Evolutionary conservation across 805 yeast genomes (phyloP).

Genomic region (Candida piceae): DNA sequence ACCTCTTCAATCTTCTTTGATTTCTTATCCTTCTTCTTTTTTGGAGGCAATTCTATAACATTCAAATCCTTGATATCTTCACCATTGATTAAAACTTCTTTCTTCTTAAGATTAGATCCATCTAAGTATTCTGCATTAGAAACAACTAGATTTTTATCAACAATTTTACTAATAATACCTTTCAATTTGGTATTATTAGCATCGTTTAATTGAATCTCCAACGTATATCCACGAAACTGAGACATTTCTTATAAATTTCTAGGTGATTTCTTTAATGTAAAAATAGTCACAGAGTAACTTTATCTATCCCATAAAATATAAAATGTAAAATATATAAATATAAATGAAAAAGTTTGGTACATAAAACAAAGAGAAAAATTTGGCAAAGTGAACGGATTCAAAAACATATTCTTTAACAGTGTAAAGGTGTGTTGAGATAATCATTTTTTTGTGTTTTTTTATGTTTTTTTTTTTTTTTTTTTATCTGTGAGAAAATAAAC

Average conservation of each 20-base stretch:
- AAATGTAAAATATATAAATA: too few relatives aligned
- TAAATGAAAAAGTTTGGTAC: too few relatives aligned
- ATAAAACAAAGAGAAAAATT: too few relatives aligned
- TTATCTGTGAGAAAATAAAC: too few relatives aligned
- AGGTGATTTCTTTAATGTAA: too few relatives aligned
- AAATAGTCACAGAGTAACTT: too few relatives aligned
- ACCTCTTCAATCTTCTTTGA: not conserved
- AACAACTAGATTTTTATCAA: slow-evolving; percentile 20
- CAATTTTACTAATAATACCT: slow-evolving; percentile 24
- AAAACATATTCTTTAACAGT: too few relatives aligned
- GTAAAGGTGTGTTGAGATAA: too few relatives aligned
- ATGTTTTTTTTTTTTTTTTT: too few relatives aligned
- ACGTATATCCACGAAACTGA: slow-evolving; percentile 43
- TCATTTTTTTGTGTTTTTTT: too few relatives aligned
- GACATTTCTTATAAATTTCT: slow-evolving; percentile 18
- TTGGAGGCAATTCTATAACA: slow-evolving; percentile 49
- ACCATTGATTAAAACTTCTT: slow-evolving; percentile 28
- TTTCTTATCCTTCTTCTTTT: slow-evolving; percentile 22
- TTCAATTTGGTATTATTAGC: slow-evolving; percentile 22
- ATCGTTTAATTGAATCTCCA: slow-evolving; percentile 39
- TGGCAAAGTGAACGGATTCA: too few relatives aligned
- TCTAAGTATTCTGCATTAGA: slow-evolving; percentile 30
- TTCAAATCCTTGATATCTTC: slow-evolving; percentile 46
- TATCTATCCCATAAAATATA: too few relatives aligned
- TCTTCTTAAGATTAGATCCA: slow-evolving; percentile 19